These are phyloP conservation scores for Aspergillus egyptiacus DNA, from an alignment of 495 filamentous ascomycete species.

Conservation along the genomic window DNA sequence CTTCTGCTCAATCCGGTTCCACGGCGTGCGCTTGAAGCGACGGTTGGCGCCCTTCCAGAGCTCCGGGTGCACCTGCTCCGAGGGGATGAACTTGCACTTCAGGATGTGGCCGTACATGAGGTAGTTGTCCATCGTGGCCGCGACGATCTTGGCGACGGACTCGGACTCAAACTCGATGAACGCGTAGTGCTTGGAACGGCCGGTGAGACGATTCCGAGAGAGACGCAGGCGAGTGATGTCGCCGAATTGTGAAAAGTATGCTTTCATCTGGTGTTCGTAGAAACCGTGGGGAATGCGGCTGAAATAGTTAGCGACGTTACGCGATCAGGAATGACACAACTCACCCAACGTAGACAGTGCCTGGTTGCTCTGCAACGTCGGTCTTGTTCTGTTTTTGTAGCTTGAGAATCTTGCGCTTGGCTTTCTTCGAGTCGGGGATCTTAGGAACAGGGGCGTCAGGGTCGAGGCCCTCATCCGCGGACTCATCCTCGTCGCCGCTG, in stretches of 20 bases:
- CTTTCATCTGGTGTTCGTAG: constrained; percentile 91
- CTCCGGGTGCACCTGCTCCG: constrained; percentile 68
- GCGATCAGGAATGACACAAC: constrained; percentile 9
- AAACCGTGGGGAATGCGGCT: constrained; percentile 88
- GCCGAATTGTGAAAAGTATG: constrained; percentile 96
- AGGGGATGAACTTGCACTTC: constrained; percentile 71
- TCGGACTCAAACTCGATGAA: constrained; percentile 82
- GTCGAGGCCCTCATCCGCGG: constrained; percentile 49
- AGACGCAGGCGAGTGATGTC: constrained; percentile 73
- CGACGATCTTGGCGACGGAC: constrained; percentile 80
- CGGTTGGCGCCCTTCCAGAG: constrained; percentile 84
- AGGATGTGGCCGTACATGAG: constrained; percentile 89
- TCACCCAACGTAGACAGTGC: constrained; percentile 78
- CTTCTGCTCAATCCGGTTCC: constrained; percentile 74
- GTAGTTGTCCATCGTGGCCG: constrained; percentile 95
- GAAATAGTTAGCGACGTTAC: constrained; percentile 1
- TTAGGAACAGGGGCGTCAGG: constrained; percentile 52
- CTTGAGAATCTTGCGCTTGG: constrained; percentile 53
- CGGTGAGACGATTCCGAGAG: constrained; percentile 84
- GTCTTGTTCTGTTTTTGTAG: constrained; percentile 35
- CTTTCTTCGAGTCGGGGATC: constrained; percentile 57
- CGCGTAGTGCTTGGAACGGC: constrained; percentile 82
- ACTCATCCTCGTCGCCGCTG: constrained; percentile 58
- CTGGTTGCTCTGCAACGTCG: constrained; percentile 49
- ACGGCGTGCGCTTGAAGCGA: constrained; percentile 80